Conservation (phyloP, 2,329 filamentous ascomycete genomes). For the Sphaerulina vaccinii region DNA sequence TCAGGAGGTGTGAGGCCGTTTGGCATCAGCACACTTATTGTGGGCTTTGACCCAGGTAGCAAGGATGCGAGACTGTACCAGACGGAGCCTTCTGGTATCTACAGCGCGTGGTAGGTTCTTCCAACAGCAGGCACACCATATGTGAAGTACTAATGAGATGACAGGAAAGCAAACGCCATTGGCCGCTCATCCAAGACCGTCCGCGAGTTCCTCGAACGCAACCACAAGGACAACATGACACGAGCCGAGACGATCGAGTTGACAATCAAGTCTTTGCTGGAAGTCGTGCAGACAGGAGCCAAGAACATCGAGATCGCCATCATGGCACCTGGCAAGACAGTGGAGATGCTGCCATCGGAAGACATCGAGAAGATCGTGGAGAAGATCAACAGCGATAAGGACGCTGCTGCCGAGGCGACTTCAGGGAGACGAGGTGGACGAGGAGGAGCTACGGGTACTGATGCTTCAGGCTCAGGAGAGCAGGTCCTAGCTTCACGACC, state of each 20-base stretch:
- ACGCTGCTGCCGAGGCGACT: constrained; percentile 77
- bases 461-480: constrained; percentile 31
- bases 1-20: constrained; percentile 98
- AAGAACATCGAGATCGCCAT: constrained; percentile 99
- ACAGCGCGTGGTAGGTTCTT: constrained; percentile 83
- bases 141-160: constrained; percentile 21
- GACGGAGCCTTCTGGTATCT: constrained; percentile 99
- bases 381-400: constrained; percentile 98
- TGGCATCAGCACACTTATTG: constrained; percentile 94
- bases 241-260: constrained; percentile 93
- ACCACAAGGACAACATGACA: constrained; percentile 98
- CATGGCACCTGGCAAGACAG: constrained; percentile 86
- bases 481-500: constrained; percentile 38
- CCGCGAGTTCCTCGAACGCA: constrained; percentile 95
- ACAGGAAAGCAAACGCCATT: constrained; percentile 98
- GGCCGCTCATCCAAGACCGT: constrained; percentile 98
- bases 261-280: constrained; percentile 95
- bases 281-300: constrained; percentile 96
- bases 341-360: constrained; percentile 93
- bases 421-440: constrained; percentile 75
- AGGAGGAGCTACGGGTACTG: constrained; percentile 29
- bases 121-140: background rate
- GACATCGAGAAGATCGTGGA: constrained; percentile 98
- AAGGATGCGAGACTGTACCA: constrained; percentile 88
- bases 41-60: constrained; percentile 96